Conservation (phyloP, 768 basidiomycete genomes). For the Pleurotus tuber-regium region DNA sequence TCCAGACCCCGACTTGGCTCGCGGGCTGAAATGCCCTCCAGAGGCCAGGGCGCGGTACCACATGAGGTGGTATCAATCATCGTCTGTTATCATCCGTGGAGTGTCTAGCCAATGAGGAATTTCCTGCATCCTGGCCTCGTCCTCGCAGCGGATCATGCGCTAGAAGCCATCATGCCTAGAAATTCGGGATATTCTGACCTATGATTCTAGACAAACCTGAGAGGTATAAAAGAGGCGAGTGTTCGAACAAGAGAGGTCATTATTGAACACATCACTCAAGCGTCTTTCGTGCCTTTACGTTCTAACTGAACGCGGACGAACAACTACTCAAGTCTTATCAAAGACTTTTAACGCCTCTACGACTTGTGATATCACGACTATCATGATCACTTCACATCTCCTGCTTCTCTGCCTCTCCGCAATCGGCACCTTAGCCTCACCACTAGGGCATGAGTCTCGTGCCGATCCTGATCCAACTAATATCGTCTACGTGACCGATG, state of each 20-base stretch:
- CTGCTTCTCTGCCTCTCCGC: conserved; percentile 28
- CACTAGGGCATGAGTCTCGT: background rate
- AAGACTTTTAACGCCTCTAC: background rate
- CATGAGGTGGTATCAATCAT: background rate
- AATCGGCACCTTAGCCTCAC: conserved; percentile 1
- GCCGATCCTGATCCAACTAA: conserved; percentile 35
- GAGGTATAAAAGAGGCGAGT: background rate
- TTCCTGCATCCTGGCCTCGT: background rate
- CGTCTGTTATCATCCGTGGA: background rate
- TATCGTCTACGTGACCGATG: conserved; percentile 47
- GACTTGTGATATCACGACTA: no score
- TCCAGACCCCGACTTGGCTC: conserved; percentile 4
- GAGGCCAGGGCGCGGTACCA: background rate
- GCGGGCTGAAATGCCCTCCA: conserved; percentile 3
- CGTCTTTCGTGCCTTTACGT: no score
- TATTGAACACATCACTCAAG: background rate
- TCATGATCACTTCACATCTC: conserved; percentile 14
- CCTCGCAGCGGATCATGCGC: background rate
- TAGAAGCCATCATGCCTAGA: no score
- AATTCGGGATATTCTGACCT: background rate
- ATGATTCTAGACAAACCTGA: background rate
- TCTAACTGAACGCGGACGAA: no score
- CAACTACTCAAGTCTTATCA: background rate
- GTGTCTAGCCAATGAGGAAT: background rate
- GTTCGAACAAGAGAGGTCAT: no score